Base-by-base conservation (phyloP, 2,329 filamentous ascomycete species). In the Lanzia echinophila region DNA sequence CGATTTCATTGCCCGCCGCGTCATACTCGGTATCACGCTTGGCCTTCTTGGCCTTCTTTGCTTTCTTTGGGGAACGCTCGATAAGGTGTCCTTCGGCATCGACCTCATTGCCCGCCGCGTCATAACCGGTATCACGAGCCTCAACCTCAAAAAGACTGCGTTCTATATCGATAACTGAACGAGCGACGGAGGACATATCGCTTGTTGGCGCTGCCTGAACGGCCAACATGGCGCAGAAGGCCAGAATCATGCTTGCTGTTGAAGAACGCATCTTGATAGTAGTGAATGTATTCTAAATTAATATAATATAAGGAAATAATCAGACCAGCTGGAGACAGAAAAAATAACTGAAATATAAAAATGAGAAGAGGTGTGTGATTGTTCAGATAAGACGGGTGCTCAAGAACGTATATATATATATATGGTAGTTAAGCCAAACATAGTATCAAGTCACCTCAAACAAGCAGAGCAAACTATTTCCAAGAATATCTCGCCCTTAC, bases 151-250 rank as follows among this genome's bases (percentile, higher is more conserved):
- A 22, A 15, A 47, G 41, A 24, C 32, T 44, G 42, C 53, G 43
- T 34, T 53, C 52, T 34, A 46, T 47, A 34, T 42, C 32, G 22
- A 13, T 7, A 28, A 53, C 19, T 31, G 52, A 54, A 32, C 58
- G 50, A 42, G 48, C 48, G 38, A 53, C 46, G 10, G 41, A 24
- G 38, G 55, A 42, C 7, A 50, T 33, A 11, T 39, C 41, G 34
- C 32, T 39, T 13, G 53, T 34, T 44, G 61, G 61, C 38, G 58
- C 58, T 32, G 60, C 59, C 20, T 63, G 60, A 22, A 62, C 59
- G 28, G 62, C 59, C 41, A 60, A 41, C 24, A 57, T 54, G 53
- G 60, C 56, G 47, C 60, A 63, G 43, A 65, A 62, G 53, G 59
- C 58, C 55, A 65, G 38, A 42, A 63, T 60, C 17, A 63, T 36